phyloP scores from a whole-genome alignment of 768 basidiomycete species.

The Artomyces pyxidatus region DNA sequence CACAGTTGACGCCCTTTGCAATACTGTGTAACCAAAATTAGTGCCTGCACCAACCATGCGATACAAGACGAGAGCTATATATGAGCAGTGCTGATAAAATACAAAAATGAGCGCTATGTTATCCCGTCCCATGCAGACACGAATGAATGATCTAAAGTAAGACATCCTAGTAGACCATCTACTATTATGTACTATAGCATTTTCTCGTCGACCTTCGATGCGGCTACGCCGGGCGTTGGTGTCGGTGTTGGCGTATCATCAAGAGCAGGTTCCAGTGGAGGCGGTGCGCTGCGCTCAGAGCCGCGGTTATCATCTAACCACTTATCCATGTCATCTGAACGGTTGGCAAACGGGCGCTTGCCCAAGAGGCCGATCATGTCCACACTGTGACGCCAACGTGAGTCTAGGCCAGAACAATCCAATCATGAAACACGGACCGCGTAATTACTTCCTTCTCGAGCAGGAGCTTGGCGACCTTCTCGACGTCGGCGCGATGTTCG shows the following conservation, averaged over 20 bases:
- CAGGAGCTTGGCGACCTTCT: constrained; percentile 85
- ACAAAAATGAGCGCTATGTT: not conserved
- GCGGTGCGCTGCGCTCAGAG: constrained; percentile 51
- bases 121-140: not conserved
- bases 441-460: constrained; percentile 96
- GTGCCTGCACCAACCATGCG: too few relatives aligned
- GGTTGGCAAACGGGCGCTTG: constrained; percentile 71
- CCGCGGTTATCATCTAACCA: constrained; percentile 83
- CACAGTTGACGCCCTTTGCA: too few relatives aligned
- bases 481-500: constrained; percentile 77
- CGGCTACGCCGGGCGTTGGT: constrained; percentile 43
- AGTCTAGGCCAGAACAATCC: not conserved
- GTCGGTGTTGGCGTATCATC: constrained; percentile 25
- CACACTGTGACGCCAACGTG: constrained; percentile 41
- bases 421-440: constrained; percentile 41
- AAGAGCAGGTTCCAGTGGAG: constrained; percentile 42
- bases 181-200: constrained; percentile 8
- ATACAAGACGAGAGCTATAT: not conserved
- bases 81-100: constrained; percentile 7
- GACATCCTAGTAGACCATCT: too few relatives aligned
- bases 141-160: too few relatives aligned
- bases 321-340: constrained; percentile 90
- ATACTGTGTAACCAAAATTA: too few relatives aligned
- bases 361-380: constrained; percentile 82
- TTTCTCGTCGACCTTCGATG: constrained; percentile 30